Evolutionary conservation across 148 eudicot species (phyloP).

Genomic region (Rhododendron kiyosumense): DNA sequence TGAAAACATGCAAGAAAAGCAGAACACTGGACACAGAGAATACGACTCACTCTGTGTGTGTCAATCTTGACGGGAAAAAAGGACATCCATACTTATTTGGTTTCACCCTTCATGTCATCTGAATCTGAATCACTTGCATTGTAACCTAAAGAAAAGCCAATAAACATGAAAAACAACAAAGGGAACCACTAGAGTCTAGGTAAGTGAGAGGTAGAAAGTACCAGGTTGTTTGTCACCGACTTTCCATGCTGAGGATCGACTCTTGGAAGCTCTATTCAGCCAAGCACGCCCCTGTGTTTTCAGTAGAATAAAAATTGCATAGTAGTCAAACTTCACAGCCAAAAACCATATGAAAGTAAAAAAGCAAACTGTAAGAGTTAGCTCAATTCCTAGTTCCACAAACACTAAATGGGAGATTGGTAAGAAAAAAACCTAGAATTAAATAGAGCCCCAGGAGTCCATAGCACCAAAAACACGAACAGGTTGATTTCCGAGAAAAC

Average conservation of each 20-base stretch:
- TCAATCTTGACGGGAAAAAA: neutral
- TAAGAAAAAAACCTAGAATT: neutral
- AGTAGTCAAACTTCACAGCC: neutral
- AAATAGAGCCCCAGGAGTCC: neutral
- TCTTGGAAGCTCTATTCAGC: constrained; percentile 46
- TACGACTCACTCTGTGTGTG: constrained; percentile 11
- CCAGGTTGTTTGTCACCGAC: constrained; percentile 60
- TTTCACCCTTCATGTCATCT: constrained; percentile 30
- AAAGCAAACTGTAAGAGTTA: neutral
- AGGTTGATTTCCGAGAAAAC: neutral
- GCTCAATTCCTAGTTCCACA: neutral
- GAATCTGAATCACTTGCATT: constrained; percentile 58
- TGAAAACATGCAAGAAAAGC: neutral
- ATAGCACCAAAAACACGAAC: neutral
- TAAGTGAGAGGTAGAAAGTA: constrained; percentile 3
- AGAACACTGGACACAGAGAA: neutral
- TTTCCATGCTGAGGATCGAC: constrained; percentile 49
- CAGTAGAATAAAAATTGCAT: neutral
- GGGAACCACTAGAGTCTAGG: neutral
- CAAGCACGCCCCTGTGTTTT: constrained; percentile 46
- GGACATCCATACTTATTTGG: constrained; percentile 2
- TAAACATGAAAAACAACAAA: neutral
- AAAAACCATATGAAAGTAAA: neutral
- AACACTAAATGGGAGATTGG: neutral
- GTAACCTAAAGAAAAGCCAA: constrained; percentile 31